Evolutionary conservation across 495 filamentous ascomycete species (phyloP), one percentile per base, ranked within the genome.

Genomic region (Symbiotaphrina buchneri): DNA sequence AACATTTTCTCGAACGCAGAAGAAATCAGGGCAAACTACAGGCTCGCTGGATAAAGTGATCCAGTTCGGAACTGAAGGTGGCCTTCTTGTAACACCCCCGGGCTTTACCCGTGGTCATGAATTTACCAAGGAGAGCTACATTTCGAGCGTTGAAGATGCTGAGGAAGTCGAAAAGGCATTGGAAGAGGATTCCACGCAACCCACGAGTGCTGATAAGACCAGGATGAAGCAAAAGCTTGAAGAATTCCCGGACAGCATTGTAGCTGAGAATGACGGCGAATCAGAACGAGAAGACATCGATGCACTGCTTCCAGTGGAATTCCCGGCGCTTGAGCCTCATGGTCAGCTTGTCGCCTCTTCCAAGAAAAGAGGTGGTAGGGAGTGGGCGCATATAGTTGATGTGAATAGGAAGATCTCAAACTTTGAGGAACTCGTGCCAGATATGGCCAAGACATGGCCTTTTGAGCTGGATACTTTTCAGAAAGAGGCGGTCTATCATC

Each of bases 381-480:
- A 95, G 57, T 95, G 87, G 87, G 87, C 87, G 17, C 87, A 97
- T 48, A 83, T 95, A 66, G 83, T 97, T 1, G 83, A 97, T 49
- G 67, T 94, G 41, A 85, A 87, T 41, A 63, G 79, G 29, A 74
- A 83, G 25, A 84, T 97, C 30, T 54, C 73, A 21, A 95, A 97
- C 46, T 95, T 97, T 52, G 51, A 59, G 30, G 87, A 94, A 35
- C 55, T 97, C 23, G 87, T 97, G 20, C 87, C 90, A 0, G 75
- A 93, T 39, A 92, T 93, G 82, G 87, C 87, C 3, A 67, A 74
- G 33, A 78, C 82, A 41, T 97, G 82, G 81, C 82, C 83, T 5
- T 97, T 97, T 37, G 87, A 97, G 47, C 66, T 95, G 11, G 87
- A 97, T 41, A 93, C 76, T 0, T 97, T 97, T 53, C 87, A 97